Evolutionary conservation across 768 basidiomycete species (phyloP), one percentile per base, ranked within the genome.

Genomic region (Termitomyces sp.): DNA sequence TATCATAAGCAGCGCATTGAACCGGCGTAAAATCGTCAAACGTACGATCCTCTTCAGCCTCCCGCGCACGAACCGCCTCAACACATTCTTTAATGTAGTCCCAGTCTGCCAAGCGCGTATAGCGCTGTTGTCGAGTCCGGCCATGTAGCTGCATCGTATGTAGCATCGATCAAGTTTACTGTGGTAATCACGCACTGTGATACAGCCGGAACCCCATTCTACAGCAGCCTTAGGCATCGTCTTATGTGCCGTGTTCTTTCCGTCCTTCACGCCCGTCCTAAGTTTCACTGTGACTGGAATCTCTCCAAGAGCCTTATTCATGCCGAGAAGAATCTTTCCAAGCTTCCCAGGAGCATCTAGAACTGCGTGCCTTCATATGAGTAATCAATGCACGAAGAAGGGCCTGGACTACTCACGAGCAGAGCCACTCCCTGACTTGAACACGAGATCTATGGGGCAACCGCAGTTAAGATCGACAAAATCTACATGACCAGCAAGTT

Each of bases 391-490:
- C 27, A 31, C 4, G 6, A 12, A 27, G 11, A 30, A 46, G 27
- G 55, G 54, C 22, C 49, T 52, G 45, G 11, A 47, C 20, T 24
- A 86, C 89, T 53, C 66, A 95, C 94, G 71, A 30, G 95, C 95
- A 58, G 89, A 91, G 0, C 95, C 95, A 57, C 93, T 94, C 3
- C 95, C 95, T 15, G 83, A 82, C 66, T 89, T 90, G 75, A 95
- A 97, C 1, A 99, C 92, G 45, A 98, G 76, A 72, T 99, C 97
- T 65, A 98, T 98, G 4, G 97, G 97, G 72, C 97, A 98, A 7
- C 95, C 95, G 71, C 93, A 92, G 67, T 99, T 99, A 63, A 98
- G 74, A 67, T 99, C 95, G 1, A 95, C 91, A 66, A 97, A 98
- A 67, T 98, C 93, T 22, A 97, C 73, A 20, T 80, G 78, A 13